Evolutionary conservation across 2,329 filamentous ascomycete genomes (phyloP), one percentile per base, ranked within the genome.

Genomic region (Lachnellula subtilissima): DNA sequence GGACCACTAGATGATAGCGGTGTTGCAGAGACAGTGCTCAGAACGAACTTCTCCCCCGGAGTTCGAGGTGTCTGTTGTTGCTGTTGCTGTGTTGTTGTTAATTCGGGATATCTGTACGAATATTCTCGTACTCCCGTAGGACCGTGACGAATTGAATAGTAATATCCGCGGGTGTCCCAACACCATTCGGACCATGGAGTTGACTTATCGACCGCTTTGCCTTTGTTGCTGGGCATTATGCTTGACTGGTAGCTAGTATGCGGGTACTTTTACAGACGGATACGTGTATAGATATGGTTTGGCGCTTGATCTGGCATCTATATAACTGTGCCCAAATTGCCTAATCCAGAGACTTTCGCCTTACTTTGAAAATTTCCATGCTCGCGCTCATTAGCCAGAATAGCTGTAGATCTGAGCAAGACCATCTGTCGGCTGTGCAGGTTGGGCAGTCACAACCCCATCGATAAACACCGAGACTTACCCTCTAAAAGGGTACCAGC

Each of bases 151-250:
- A 25, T 50, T 14, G 46, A 32, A 39, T 54, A 59, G 17, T 46
- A 52, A 22, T 37, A 53, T n/a, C 59, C 58, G 22, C 28, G 36
- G 14, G 51, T 17, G 37, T 63, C 55, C 51, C 48, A 61, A 7
- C 37, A 45, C 52, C 52, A 54, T 5, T 60, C 50, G 5, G 57
- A 58, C 59, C 61, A 61, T 35, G 25, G 23, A 15, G 52, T 57
- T 4, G 59, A 52, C 19, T 45, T 19, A 22, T 61, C 56, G 37
- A 42, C 22, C n/a, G 48, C 45, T 36, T 59, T 61, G 3, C 58
- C 55, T 52, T 55, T 52, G 45, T 52, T 55, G 43, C 40, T 57
- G 23, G 50, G 47, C 55, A 57, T 57, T 32, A 32, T 32, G 28
- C 8, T 19, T 43, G 49, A 36, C 50, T 43, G 8, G 25, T 25